Evolutionary conservation across 352 stramenopile species (phyloP), one percentile per base, ranked within the genome.

Genomic region (Pythium sp.): DNA sequence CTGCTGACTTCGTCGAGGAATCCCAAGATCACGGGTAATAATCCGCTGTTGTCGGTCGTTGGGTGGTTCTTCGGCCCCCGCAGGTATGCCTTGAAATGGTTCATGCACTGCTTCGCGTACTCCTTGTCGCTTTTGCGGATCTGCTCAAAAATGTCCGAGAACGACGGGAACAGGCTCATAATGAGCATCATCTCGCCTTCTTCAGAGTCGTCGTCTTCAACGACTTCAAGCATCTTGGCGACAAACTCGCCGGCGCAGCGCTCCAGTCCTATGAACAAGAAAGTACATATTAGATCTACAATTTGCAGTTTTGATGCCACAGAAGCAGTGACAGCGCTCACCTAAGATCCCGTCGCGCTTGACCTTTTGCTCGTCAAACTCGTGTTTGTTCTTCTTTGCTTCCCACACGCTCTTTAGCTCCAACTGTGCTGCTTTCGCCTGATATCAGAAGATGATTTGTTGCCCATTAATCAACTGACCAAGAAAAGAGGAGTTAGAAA

Each of bases 111-210:
- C 61, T 83, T 81, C 30, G 90, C 89, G 66, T 93, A 95, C 61
- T 92, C 88, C 36, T 72, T 74, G 71, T 97, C 89, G 58, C 76
- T 88, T 46, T 71, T 76, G 49, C 82, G 81, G 57, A 97, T 92
- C 67, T 97, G 89, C 28, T 86, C 77, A 72, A 91, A 97, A 73
- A 94, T 89, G 69, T 94, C 78, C 36, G 86, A 85, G 73, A 97
- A 95, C 54, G 85, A 93, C n/a, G 90, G 90, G 64, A 97, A 97
- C 24, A 95, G 58, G 57, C 76, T 84, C 77, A 92, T 92, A 54
- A 95, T 78, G 59, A 96, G 79, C 66, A 89, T 75, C 67, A 96
- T 84, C 67, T 93, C 81, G 18, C 87, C 87, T 55, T 93, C 87
- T 64, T 95, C 87, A 2, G 81, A 63, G 71, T 95, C 85, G 58